Evolutionary conservation across 805 yeast species (phyloP), one percentile per base, ranked within the genome.

Genomic region (Cyberlindnera maritima): DNA sequence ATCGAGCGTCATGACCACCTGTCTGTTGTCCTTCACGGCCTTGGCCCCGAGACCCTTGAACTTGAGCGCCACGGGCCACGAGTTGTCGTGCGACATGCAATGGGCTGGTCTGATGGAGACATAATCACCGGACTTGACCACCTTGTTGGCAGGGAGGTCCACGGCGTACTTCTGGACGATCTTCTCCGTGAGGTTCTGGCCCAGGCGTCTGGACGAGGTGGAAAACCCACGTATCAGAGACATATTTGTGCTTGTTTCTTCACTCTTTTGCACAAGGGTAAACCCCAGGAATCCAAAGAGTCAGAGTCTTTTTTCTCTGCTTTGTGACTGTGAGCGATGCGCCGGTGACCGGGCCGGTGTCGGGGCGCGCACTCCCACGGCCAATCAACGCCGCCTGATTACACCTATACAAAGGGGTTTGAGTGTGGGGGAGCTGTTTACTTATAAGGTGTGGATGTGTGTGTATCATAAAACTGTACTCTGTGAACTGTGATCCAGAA

Each of bases 41-140:
- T 80, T 79, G 32, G 97, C 97, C 1, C 99, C 99, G 32, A 94
- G 76, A 6, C 96, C 96, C 83, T 80, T 88, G 71, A 94, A 94
- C 70, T 94, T 94, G 62, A 92, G 76, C 1, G 99, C 99, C 15
- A 94, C 97, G 1, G 99, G 99, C 99, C 99, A 95, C 37, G 97
- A 85, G 69, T 94, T 94, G 68, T 94, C 99, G 67, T 94, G 99
- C 14, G 98, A 89, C 99, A 94, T 94, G 67, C 97, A 95, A 71
- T 94, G 96, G 3, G 96, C 92, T 3, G 99, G 99, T 60, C 74
- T 78, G 63, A 94, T 92, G 2, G 96, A 81, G 43, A 95, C 98
- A 69, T 91, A 94, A 70, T 94, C 99, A 13, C 98, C 99, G 39
- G 88, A 76, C 58, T 74, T 82, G 32, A 94, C 96, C 45, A 72